These are phyloP conservation scores for Globisporangium barbulae DNA, from an alignment of 352 stramenopile genomes.

Conservation along the genomic window DNA sequence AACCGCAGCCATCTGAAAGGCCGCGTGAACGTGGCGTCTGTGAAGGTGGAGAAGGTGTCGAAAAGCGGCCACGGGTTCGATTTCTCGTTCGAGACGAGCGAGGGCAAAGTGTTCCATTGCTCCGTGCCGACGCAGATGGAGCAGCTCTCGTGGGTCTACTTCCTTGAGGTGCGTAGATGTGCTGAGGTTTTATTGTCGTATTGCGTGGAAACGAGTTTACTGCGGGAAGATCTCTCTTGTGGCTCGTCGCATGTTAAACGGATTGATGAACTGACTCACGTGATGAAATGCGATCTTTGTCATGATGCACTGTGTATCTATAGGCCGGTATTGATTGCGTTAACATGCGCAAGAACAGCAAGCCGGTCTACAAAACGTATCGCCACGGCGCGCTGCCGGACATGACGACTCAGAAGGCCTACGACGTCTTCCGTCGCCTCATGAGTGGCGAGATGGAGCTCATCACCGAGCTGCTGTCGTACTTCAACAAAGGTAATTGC, in stretches of 20 bases:
- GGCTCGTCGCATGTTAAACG: conserved; percentile 4
- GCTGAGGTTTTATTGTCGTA: background rate
- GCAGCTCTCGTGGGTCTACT: conserved; percentile 84
- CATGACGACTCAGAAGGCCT: conserved; percentile 75
- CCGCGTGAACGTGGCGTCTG: conserved; percentile 71
- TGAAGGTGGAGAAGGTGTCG: conserved; percentile 74
- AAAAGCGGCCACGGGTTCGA: conserved; percentile 82
- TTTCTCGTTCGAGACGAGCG: conserved; percentile 81
- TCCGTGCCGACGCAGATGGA: conserved; percentile 77
- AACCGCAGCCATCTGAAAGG: conserved; percentile 85
- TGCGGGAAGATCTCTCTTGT: background rate
- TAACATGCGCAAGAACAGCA: conserved; percentile 84
- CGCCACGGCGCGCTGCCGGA: conserved; percentile 63
- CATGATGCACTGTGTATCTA: background rate
- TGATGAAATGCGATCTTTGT: background rate
- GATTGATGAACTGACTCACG: background rate
- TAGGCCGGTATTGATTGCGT: conserved; percentile 67
- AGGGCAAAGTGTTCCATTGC: conserved; percentile 85
- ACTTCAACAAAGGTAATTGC: conserved; percentile 80
- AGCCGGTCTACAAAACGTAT: conserved; percentile 78
- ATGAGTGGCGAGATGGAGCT: conserved; percentile 47
- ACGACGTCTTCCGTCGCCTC: conserved; percentile 73
- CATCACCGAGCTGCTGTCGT: conserved; percentile 69
- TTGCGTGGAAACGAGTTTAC: background rate
- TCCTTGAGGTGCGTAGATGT: conserved; percentile 50